phyloP scores from a whole-genome alignment of 2,329 filamentous ascomycete genomes.

The Leptodontidium sp. region DNA sequence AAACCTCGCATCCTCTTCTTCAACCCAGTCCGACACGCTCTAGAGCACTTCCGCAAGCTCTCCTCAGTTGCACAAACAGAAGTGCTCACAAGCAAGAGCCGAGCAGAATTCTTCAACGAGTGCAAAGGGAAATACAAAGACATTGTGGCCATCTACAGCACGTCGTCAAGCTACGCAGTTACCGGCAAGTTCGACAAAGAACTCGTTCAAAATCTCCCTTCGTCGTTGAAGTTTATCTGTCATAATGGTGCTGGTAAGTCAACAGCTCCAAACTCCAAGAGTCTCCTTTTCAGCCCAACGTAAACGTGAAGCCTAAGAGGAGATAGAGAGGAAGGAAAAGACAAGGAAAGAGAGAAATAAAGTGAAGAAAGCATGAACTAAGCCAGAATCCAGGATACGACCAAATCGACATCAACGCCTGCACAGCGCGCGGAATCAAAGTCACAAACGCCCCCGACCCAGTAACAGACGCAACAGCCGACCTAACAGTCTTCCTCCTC shows the following conservation, averaged over 20 bases:
- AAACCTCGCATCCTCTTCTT: constrained; percentile 30
- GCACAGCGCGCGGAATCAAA: constrained; percentile 62
- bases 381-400: constrained; percentile 72
- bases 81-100: constrained; percentile 24
- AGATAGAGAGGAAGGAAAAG: too few species aligned
- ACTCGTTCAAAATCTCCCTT: constrained; percentile 63
- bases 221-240: constrained; percentile 47
- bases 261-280: neutral
- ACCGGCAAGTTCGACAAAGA: constrained; percentile 65
- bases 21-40: constrained; percentile 28
- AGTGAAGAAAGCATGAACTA: constrained; percentile 25
- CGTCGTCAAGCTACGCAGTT: constrained; percentile 24
- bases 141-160: constrained; percentile 28
- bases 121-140: constrained; percentile 24
- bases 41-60: constrained; percentile 10
- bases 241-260: constrained; percentile 46
- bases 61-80: constrained; percentile 21
- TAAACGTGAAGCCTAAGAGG: too few species aligned
- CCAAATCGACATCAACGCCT: constrained; percentile 73
- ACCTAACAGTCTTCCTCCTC: too few species aligned
- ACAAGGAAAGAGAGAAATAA: too few species aligned
- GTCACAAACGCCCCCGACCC: constrained; percentile 81
- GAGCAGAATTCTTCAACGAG: constrained; percentile 27
- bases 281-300: too few species aligned
- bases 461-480: constrained; percentile 68